A percentile compares a stretch with the other conserved stretches of the same genome.
Conservation (phyloP, 306 rosid species). For the Quercus alba region DNA sequence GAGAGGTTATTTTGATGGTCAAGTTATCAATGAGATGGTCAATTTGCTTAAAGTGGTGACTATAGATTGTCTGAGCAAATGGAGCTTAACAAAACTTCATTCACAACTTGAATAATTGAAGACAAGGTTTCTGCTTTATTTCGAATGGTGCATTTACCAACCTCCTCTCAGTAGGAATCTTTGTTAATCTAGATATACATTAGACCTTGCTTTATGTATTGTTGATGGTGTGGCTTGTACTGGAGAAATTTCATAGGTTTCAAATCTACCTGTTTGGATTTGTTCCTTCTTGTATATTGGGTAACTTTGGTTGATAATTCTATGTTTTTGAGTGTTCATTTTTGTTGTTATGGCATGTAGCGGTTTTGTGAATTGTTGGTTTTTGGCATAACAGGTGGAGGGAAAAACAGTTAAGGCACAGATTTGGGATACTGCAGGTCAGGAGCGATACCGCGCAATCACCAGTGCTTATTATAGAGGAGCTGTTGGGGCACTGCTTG, state of each 20-base stretch:
- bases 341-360: not conserved
- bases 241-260: not conserved
- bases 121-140: not conserved
- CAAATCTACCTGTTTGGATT: not conserved
- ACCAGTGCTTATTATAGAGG: slow-evolving; percentile 99
- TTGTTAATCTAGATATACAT: not conserved
- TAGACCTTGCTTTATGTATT: not conserved
- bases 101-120: not conserved
- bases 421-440: slow-evolving; percentile 99
- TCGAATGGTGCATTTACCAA: not conserved
- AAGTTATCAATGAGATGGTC: not conserved
- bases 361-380: not conserved
- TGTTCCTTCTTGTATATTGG: not conserved
- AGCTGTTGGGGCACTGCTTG: slow-evolving; percentile 95
- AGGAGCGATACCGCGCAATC: slow-evolving; percentile 97
- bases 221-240: not conserved
- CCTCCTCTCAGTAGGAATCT: not conserved
- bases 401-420: slow-evolving; percentile 98
- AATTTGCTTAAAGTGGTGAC: not conserved
- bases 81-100: not conserved
- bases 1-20: not conserved
- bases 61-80: not conserved
- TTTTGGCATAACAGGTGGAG: slow-evolving; percentile 55
- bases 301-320: not conserved
- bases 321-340: slow-evolving; percentile 1